phyloP scores from a whole-genome alignment of 768 basidiomycete species.

The Nidularia pulvinata region DNA sequence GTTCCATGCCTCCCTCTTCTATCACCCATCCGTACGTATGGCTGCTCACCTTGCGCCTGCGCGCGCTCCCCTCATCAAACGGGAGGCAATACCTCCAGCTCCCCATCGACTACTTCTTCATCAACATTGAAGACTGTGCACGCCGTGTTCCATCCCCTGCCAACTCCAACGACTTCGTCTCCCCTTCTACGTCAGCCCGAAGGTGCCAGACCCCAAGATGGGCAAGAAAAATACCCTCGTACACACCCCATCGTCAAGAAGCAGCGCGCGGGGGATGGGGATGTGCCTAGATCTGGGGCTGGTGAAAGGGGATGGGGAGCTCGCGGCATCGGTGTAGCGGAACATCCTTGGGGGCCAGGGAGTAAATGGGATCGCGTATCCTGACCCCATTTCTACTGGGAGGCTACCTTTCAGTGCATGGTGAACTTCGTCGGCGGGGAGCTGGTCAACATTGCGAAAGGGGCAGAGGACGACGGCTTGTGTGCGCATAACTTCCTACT shows the following conservation, averaged over 20 bases:
- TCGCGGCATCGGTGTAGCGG: slow-evolving; percentile 90
- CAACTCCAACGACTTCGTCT: slow-evolving; percentile 29
- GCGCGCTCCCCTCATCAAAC: slow-evolving; percentile 71
- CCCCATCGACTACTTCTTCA: slow-evolving; percentile 93
- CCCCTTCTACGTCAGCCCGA: slow-evolving; percentile 50
- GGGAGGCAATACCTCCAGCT: slow-evolving; percentile 75
- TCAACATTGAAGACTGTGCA: slow-evolving; percentile 92
- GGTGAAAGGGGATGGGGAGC: slow-evolving; percentile 72
- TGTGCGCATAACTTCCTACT: slow-evolving; percentile 73
- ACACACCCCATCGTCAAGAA: slow-evolving; percentile 84
- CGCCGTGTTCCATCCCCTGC: slow-evolving; percentile 65
- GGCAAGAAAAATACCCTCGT: slow-evolving; percentile 2
- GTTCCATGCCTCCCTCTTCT: slow-evolving; percentile 88
- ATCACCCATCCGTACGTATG: slow-evolving; percentile 92
- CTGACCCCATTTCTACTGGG: slow-evolving; percentile 9
- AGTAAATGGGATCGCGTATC: slow-evolving; percentile 63
- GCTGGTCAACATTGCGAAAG: slow-evolving; percentile 58
- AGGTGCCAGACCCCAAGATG: slow-evolving; percentile 23
- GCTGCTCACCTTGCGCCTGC: slow-evolving; percentile 86
- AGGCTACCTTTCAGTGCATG: slow-evolving; percentile 48
- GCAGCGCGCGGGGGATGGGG: slow-evolving; percentile 84
- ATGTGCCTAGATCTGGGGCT: slow-evolving; percentile 82
- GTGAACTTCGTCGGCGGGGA: slow-evolving; percentile 74
- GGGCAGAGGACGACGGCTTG: slow-evolving; percentile 55
- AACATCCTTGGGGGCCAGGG: slow-evolving; percentile 89